Percentiles rank a stretch among this genome's conserved stretches.
Evolutionary conservation across 1,139 yeast species (phyloP).

Genomic region (Protomyces pachydermus): DNA sequence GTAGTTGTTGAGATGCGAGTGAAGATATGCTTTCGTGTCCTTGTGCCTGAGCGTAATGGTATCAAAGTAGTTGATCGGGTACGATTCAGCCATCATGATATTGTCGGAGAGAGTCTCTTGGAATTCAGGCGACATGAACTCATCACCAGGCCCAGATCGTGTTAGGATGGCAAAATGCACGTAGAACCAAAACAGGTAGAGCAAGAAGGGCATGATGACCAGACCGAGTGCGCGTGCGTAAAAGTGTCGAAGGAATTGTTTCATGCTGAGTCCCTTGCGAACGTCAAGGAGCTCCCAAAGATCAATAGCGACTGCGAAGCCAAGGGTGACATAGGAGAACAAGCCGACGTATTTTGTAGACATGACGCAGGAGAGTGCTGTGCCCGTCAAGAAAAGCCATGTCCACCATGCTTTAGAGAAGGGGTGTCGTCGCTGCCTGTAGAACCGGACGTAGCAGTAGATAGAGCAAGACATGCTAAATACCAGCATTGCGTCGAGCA

Average conservation of each 20-base stretch:
- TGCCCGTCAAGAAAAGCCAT: constrained; percentile 81
- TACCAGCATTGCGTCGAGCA: constrained; percentile 83
- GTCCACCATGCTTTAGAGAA: constrained; percentile 73
- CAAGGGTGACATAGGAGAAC: constrained; percentile 80
- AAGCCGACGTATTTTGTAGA: constrained; percentile 93
- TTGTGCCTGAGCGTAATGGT: constrained; percentile 69
- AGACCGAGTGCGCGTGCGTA: constrained; percentile 68
- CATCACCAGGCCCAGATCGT: constrained; percentile 93
- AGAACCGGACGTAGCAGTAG: constrained; percentile 71
- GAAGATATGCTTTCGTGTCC: constrained; percentile 68
- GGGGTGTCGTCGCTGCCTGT: constrained; percentile 63
- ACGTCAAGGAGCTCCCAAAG: constrained; percentile 80
- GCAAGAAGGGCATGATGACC: constrained; percentile 70
- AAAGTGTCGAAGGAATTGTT: constrained; percentile 62
- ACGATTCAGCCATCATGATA: constrained; percentile 65
- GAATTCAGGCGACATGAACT: constrained; percentile 86
- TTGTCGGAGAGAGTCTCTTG: constrained; percentile 88
- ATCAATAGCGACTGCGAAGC: constrained; percentile 77
- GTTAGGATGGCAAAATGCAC: constrained; percentile 76
- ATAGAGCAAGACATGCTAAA: constrained; percentile 75
- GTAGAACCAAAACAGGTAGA: constrained; percentile 90
- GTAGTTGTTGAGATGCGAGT: constrained; percentile 68
- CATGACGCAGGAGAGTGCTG: constrained; percentile 80
- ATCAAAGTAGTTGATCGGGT: constrained; percentile 69
- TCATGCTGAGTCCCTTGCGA: constrained; percentile 60